A percentile compares a stretch with the other conserved stretches of the same genome.
Evolutionary conservation across 768 basidiomycete genomes (phyloP).

Genomic region (Lactarius evosmus): DNA sequence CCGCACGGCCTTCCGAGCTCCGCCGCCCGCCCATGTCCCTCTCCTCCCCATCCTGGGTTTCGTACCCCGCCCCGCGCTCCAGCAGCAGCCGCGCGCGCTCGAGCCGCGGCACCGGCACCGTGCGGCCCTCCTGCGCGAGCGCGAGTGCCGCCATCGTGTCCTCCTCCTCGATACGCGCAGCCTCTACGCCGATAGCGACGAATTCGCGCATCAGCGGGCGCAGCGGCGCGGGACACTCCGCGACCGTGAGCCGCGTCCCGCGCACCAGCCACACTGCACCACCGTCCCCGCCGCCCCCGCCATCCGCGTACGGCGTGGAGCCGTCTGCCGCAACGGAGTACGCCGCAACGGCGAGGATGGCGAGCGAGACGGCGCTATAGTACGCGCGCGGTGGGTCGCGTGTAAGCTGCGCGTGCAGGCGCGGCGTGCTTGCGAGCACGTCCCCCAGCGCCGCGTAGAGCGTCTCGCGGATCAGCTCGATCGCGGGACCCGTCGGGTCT

Average conservation of each 20-base stretch:
- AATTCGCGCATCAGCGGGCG: constrained; percentile 72
- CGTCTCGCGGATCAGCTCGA: constrained; percentile 81
- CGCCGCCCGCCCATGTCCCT: constrained; percentile 38
- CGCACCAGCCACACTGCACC: constrained; percentile 31
- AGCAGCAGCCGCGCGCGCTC: constrained; percentile 59
- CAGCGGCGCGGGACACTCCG: constrained; percentile 59
- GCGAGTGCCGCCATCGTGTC: constrained; percentile 54
- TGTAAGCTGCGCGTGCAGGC: constrained; percentile 54
- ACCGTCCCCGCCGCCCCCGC: constrained; percentile 34
- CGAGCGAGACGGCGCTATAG: constrained; percentile 70
- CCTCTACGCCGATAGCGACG: constrained; percentile 49
- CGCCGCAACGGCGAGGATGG: constrained; percentile 66
- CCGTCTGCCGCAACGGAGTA: constrained; percentile 48
- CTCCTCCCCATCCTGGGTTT: constrained; percentile 27
- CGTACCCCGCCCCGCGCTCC: constrained; percentile 54
- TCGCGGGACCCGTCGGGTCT: constrained; percentile 49
- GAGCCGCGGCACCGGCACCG: constrained; percentile 45
- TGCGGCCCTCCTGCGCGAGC: constrained; percentile 37
- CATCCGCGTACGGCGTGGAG: no score
- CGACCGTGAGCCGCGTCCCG: constrained; percentile 47
- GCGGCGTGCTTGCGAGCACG: constrained; percentile 52
- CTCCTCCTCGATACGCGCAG: constrained; percentile 47
- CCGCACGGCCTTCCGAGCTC: constrained; percentile 61
- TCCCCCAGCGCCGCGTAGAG: constrained; percentile 80
- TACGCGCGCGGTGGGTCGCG: constrained; percentile 70